Evolutionary conservation across 441 rosid genomes (phyloP), one percentile per base, ranked within the genome.

Genomic region (Hura crepitans): DNA sequence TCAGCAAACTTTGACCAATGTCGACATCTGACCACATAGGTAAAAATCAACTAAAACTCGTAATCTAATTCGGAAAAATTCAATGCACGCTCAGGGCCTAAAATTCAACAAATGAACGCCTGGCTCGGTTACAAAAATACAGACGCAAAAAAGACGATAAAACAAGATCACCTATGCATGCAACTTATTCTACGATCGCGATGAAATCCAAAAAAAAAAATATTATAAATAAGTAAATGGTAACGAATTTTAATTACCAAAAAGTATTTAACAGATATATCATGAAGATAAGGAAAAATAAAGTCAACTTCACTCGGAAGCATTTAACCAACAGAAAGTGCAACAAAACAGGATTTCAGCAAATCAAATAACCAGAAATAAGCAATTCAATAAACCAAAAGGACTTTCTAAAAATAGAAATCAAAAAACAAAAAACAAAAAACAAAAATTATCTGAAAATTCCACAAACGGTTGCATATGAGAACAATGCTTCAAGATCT

Each of bases 401-500:
- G 11, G 45, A 60, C 70, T 33, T 45, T 42, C 55, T 46, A 57
- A 25, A 43, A 47, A 51, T 51, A 50, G 60, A 47, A 25, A 76
- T 33, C n/a, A n/a, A n/a, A n/a, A n/a, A n/a, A n/a, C 4, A 4
- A 35, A 37, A 76, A 43, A 43, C 30, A 12, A 37, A 12, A 46
- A 22, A 37, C 13, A 8, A 22, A 65, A 64, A 68, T 68, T 54
- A 51, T 25, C 54, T 20, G 39, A 50, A 72, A 49, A 42, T n/a
- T 43, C 12, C 50, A 23, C 12, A 45, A 31, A 20, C 35, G 64
- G 35, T 64, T 59, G 59, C 74, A 54, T 53, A 66, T 23, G 17
- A 51, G 53, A 70, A 58, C 78, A 78, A 71, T 72, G 78, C 59
- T 68, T 60, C 27, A 67, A 72, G 81, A 74, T 78, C 81, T 69